phyloP scores from a whole-genome alignment of 768 basidiomycete genomes.

The Hericium coralloides region DNA sequence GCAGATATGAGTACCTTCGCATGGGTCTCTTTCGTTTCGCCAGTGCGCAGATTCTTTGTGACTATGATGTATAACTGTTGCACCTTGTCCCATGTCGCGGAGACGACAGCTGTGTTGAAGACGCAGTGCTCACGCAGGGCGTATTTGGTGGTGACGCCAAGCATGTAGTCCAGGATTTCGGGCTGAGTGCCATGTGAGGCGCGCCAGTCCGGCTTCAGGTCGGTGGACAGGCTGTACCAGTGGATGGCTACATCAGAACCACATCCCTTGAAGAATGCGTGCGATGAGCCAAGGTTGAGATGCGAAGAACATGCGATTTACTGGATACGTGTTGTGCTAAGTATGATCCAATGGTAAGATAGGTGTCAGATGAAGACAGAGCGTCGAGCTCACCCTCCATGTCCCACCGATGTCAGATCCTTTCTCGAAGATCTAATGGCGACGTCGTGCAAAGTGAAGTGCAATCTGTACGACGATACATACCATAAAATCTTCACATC shows the following conservation, averaged over 20 bases:
- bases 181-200: background rate
- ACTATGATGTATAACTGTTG: background rate
- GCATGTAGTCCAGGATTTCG: background rate
- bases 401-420: conserved; percentile 2
- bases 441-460: background rate
- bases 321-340: conserved; percentile 3
- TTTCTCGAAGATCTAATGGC: background rate
- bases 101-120: background rate
- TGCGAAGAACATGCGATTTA: background rate
- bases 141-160: background rate
- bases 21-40: background rate
- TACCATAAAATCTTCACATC: background rate
- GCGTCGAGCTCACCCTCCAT: background rate
- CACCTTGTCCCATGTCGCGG: background rate
- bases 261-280: background rate
- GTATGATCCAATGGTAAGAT: background rate
- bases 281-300: too few relatives aligned
- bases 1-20: background rate
- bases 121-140: background rate
- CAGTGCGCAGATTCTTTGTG: background rate
- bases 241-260: background rate
- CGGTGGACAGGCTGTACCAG: background rate
- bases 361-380: background rate
- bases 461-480: background rate
- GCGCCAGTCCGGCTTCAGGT: background rate